Evolutionary conservation across 352 stramenopile genomes (phyloP).

Genomic region (Globisporangium radiosum): DNA sequence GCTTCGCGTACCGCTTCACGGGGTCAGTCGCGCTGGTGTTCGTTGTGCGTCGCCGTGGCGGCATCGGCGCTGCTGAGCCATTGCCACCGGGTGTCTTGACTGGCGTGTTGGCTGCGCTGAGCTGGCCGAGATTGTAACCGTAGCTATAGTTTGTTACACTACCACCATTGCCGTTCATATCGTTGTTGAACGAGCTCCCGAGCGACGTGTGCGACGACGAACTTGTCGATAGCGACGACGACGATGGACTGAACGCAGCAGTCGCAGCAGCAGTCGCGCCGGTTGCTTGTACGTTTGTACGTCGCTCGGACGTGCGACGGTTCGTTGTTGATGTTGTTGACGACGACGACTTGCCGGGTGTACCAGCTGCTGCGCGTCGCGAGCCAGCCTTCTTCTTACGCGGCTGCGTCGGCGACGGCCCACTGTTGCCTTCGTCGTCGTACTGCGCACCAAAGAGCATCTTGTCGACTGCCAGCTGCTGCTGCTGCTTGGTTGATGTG

Average conservation of each 20-base stretch:
- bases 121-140: slow-evolving; percentile 9
- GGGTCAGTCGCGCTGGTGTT: slow-evolving; percentile 4
- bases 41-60: slow-evolving; percentile 5
- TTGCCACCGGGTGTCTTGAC: slow-evolving; percentile 2
- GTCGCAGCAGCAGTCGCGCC: background rate
- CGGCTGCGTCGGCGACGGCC: slow-evolving; percentile 19
- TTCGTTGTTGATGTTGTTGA: background rate
- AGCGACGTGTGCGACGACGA: slow-evolving; percentile 16
- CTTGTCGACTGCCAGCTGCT: slow-evolving; percentile 3
- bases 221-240: slow-evolving; percentile 19
- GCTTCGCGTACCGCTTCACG: slow-evolving; percentile 14
- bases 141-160: slow-evolving; percentile 6
- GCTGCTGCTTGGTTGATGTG: background rate
- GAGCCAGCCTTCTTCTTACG: slow-evolving; percentile 26
- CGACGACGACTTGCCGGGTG: background rate
- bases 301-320: background rate
- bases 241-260: slow-evolving; percentile 11
- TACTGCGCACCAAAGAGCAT: slow-evolving; percentile 54
- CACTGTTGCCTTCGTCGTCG: slow-evolving; percentile 30
- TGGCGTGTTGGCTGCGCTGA: slow-evolving; percentile 9
- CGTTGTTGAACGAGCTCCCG: slow-evolving; percentile 13
- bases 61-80: background rate
- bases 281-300: background rate
- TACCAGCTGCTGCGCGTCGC: background rate
- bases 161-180: slow-evolving; percentile 4